phyloP scores from a whole-genome alignment of 768 basidiomycete species.

The Pisolithus albus region DNA sequence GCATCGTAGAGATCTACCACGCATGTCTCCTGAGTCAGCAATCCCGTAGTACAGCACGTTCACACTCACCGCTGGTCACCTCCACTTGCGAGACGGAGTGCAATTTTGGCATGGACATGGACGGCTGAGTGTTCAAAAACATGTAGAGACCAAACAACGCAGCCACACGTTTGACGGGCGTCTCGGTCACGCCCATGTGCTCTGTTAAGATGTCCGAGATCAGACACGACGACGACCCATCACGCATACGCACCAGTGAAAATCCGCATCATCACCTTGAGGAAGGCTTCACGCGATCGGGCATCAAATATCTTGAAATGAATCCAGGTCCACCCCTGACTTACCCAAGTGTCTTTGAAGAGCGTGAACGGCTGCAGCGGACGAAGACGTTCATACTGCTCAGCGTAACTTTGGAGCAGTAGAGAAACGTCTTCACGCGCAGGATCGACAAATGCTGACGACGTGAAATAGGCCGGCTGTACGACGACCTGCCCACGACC shows the following conservation, averaged over 20 bases:
- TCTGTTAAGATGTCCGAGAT: constrained; percentile 33
- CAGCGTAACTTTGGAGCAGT: constrained; percentile 47
- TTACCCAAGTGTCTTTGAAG: constrained; percentile 66
- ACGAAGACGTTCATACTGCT: constrained; percentile 35
- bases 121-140: constrained; percentile 64
- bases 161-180: constrained; percentile 48
- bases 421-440: constrained; percentile 56
- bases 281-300: constrained; percentile 56
- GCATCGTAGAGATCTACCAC: constrained; percentile 49
- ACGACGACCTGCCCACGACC: constrained; percentile 55
- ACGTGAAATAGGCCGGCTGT: constrained; percentile 75
- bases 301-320: constrained; percentile 70
- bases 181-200: constrained; percentile 40
- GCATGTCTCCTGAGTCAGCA: not conserved
- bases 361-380: constrained; percentile 49
- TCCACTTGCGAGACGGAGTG: constrained; percentile 47
- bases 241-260: constrained; percentile 50
- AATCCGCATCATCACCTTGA: constrained; percentile 51
- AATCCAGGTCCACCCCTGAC: constrained; percentile 66
- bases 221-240: too few species aligned
- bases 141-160: constrained; percentile 68
- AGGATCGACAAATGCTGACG: constrained; percentile 60
- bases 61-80: constrained; percentile 48
- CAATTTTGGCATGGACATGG: constrained; percentile 43
- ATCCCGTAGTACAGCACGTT: not conserved